These are phyloP conservation scores for Camelina laxa DNA, from an alignment of 345 rosid genomes.

Conservation along the genomic window DNA sequence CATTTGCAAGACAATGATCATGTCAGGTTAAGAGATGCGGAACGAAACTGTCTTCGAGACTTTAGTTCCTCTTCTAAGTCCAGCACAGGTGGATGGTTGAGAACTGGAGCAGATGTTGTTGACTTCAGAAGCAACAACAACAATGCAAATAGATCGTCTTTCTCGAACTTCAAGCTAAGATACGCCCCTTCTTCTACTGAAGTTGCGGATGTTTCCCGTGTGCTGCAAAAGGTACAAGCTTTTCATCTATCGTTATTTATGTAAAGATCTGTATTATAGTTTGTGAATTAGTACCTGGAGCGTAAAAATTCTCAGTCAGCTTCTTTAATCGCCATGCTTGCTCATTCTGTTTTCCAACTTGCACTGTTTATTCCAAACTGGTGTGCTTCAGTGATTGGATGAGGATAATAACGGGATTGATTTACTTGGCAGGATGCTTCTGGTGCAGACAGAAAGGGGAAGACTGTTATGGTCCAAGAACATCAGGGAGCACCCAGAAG, in stretches of 20 bases:
- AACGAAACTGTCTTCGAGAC: conserved; percentile 44
- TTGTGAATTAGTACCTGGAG: background rate
- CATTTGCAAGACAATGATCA: conserved; percentile 48
- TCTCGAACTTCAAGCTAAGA: conserved; percentile 48
- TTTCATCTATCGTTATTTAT: conserved; percentile 28
- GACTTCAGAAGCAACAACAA: conserved; percentile 45
- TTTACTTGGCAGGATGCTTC: conserved; percentile 60
- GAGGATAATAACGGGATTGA: conserved; percentile 20
- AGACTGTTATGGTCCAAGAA: conserved; percentile 46
- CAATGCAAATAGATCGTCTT: conserved; percentile 36
- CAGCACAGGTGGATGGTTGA: conserved; percentile 44
- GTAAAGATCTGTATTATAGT: conserved; percentile 3
- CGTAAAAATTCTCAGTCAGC: background rate
- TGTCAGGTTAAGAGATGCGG: conserved; percentile 46
- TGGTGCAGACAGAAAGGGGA: conserved; percentile 53
- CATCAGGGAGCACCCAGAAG: conserved; percentile 44
- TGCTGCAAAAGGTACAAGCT: conserved; percentile 58
- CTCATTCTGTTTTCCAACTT: background rate
- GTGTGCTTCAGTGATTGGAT: conserved; percentile 7
- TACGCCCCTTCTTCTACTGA: conserved; percentile 42
- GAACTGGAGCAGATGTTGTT: conserved; percentile 46
- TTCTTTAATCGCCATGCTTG: background rate
- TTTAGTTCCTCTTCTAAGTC: conserved; percentile 47
- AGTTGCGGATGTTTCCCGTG: conserved; percentile 42
- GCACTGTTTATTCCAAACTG: conserved; percentile 15